Evolutionary conservation across 2,329 filamentous ascomycete genomes (phyloP).

Genomic region (Pseudonectria foliicola): DNA sequence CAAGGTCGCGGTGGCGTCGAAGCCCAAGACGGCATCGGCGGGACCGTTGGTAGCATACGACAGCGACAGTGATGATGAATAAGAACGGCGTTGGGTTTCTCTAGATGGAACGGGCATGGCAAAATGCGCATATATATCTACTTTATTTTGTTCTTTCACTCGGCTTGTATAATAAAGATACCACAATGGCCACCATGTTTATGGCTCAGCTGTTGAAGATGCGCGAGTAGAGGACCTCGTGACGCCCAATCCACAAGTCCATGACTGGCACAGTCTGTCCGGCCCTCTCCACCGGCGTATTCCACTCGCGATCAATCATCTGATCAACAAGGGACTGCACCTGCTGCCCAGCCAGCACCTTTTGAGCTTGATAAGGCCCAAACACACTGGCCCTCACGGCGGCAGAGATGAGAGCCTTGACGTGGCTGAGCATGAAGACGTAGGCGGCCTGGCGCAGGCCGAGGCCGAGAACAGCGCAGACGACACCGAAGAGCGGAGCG

Average conservation of each 20-base stretch:
- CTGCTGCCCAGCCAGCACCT: conserved; percentile 54
- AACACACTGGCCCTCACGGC: conserved; percentile 71
- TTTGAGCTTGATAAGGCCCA: conserved; percentile 75
- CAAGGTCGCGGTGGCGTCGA: conserved; percentile 47
- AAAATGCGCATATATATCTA: too few species aligned
- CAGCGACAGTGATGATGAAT: conserved; percentile 72
- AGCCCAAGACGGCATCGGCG: conserved; percentile 45
- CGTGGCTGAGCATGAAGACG: conserved; percentile 68
- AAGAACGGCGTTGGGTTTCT: conserved; percentile 20
- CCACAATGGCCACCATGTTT: conserved; percentile 11
- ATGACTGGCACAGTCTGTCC: conserved; percentile 70
- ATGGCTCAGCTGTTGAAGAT: conserved; percentile 69
- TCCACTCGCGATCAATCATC: conserved; percentile 55
- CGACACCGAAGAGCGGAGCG: conserved; percentile 61
- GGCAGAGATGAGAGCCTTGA: conserved; percentile 68
- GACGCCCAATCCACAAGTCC: conserved; percentile 77
- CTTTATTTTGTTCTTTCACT: conserved; percentile 11
- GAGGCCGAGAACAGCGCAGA: conserved; percentile 57
- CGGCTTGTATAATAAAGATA: conserved; percentile 26
- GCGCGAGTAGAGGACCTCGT: conserved; percentile 76
- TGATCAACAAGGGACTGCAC: conserved; percentile 51
- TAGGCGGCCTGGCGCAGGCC: conserved; percentile 59
- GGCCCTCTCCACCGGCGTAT: conserved; percentile 54
- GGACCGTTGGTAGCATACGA: conserved; percentile 83
- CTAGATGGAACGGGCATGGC: too few species aligned